A percentile compares a stretch with the other conserved stretches of the same genome.
Evolutionary conservation across 768 basidiomycete species (phyloP).

Genomic region (Hebeloma cylindrosporum): DNA sequence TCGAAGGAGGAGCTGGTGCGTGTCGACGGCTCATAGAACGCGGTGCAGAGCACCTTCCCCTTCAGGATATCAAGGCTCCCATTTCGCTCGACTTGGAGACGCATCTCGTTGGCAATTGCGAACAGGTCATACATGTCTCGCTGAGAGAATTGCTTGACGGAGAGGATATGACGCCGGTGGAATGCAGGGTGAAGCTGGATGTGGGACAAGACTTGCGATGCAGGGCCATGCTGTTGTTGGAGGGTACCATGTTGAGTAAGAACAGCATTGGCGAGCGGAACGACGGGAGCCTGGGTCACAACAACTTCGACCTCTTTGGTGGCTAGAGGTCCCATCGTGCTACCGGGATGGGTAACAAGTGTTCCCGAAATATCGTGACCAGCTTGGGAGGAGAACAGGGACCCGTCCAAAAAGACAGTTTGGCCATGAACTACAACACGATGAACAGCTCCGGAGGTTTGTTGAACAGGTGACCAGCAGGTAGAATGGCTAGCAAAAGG

Average conservation of each 20-base stretch:
- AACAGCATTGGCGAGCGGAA: constrained; percentile 26
- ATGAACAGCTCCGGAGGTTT: constrained; percentile 72
- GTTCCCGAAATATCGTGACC: constrained; percentile 77
- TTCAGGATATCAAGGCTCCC: constrained; percentile 86
- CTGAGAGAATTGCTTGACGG: constrained; percentile 90
- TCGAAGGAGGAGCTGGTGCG: constrained; percentile 96
- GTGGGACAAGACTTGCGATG: constrained; percentile 44
- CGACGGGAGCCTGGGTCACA: constrained; percentile 23
- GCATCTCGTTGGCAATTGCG: constrained; percentile 95
- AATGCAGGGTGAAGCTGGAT: constrained; percentile 78
- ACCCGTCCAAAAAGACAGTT: constrained; percentile 88
- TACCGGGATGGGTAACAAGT: constrained; percentile 32
- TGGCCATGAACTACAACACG: constrained; percentile 89
- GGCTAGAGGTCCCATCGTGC: constrained; percentile 23
- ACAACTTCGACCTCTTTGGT: constrained; percentile 31
- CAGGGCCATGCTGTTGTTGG: constrained; percentile 32
- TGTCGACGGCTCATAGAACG: constrained; percentile 98
- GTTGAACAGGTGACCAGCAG: constrained; percentile 84
- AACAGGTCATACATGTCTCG: constrained; percentile 93
- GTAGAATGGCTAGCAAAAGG: constrained; percentile 49
- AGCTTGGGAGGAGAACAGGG: constrained; percentile 52
- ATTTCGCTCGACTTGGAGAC: constrained; percentile 89
- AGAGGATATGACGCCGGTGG: constrained; percentile 89
- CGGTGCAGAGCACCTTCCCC: constrained; percentile 85
- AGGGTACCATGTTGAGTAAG: constrained; percentile 21